Conservation (phyloP, 352 stramenopile species). For the Globisporangium nodosum region DNA sequence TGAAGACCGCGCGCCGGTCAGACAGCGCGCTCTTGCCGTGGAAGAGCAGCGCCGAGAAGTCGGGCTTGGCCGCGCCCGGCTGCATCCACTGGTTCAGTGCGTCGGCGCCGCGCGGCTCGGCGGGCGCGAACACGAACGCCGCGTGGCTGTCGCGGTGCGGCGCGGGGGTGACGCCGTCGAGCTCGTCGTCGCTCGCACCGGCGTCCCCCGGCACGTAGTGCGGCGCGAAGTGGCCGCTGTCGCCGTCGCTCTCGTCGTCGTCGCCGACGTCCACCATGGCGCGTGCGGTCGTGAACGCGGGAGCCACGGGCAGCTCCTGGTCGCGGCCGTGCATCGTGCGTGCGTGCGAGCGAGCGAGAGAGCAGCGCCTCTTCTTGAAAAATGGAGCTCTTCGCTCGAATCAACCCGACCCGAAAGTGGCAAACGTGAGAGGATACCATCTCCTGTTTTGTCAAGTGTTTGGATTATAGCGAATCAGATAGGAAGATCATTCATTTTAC, state of each 20-base stretch:
- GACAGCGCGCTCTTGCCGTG: background rate
- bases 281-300: background rate
- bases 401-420: background rate
- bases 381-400: background rate
- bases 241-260: background rate
- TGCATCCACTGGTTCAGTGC: conserved; percentile 4
- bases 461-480: background rate
- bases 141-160: conserved; percentile 9
- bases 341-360: background rate
- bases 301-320: background rate
- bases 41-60: conserved; percentile 4
- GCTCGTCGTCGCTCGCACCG: conserved; percentile 8
- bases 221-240: background rate
- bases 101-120: background rate
- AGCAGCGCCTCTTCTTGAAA: too few species aligned
- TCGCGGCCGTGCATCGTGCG: background rate
- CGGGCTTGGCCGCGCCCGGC: background rate
- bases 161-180: background rate
- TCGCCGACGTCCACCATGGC: background rate
- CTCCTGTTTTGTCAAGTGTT: background rate
- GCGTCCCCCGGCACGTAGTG: conserved; percentile 3
- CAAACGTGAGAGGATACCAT: background rate
- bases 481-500: background rate
- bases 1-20: background rate
- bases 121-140: conserved; percentile 6